A percentile compares a stretch with the other conserved stretches of the same genome.
Conservation (phyloP, 2,329 filamentous ascomycete genomes). For the Fragosphaeria purpurea region DNA sequence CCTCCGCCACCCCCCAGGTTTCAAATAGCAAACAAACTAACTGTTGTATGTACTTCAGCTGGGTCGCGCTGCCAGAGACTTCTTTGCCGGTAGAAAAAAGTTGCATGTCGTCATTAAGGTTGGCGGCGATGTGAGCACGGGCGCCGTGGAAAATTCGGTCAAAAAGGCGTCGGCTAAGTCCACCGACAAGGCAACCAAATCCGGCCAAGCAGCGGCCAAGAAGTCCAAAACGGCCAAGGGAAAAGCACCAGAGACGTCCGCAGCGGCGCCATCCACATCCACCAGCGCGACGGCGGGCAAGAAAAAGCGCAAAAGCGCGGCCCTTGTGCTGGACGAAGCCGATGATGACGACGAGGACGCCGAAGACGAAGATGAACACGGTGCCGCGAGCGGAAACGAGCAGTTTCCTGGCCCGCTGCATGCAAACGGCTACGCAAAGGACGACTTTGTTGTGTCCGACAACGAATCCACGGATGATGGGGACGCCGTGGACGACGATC, state of each 20-base stretch:
- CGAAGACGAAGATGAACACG: constrained; percentile 17
- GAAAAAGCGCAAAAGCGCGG: not conserved
- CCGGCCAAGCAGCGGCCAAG: not conserved
- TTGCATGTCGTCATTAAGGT: constrained; percentile 32
- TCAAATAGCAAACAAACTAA: not conserved
- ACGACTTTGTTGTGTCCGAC: constrained; percentile 33
- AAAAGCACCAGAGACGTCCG: constrained; percentile 11
- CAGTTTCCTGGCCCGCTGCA: constrained; percentile 22
- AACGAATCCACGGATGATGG: constrained; percentile 13
- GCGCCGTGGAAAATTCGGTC: not conserved
- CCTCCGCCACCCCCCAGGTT: not conserved
- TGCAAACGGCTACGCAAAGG: constrained; percentile 34
- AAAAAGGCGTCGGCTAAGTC: constrained; percentile 4
- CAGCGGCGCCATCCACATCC: constrained; percentile 22
- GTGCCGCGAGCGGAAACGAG: constrained; percentile 29
- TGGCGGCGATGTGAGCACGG: constrained; percentile 15
- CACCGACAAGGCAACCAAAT: constrained; percentile 8
- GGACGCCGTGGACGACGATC: constrained; percentile 23
- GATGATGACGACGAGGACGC: constrained; percentile 15
- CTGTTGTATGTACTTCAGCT: constrained; percentile 18
- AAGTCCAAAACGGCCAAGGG: not conserved
- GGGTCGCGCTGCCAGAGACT: constrained; percentile 31
- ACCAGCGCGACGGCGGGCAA: not conserved
- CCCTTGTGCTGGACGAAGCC: constrained; percentile 22
- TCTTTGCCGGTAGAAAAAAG: constrained; percentile 33